Percentiles rank a stretch among this genome's conserved stretches.
phyloP scores from a whole-genome alignment of 2,329 filamentous ascomycete species.

The Onygenales sp. region DNA sequence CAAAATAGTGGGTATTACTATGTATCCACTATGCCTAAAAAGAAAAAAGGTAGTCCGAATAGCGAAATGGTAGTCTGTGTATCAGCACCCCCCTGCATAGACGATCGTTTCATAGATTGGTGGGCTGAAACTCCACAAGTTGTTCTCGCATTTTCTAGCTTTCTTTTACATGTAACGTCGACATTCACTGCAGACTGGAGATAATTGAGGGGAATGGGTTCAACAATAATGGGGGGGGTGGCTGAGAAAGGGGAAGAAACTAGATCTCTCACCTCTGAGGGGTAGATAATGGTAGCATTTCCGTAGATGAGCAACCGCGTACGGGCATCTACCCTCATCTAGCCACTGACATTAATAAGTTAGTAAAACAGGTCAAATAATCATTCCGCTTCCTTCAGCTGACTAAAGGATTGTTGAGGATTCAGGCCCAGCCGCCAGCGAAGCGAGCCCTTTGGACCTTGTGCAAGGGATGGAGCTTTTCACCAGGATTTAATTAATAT shows the following conservation, averaged over 20 bases:
- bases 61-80: no score
- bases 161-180: background rate
- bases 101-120: background rate
- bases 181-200: no score
- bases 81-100: no score
- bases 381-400: background rate
- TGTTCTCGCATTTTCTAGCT: background rate
- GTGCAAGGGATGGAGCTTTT: background rate
- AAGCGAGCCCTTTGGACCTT: background rate
- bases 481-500: background rate
- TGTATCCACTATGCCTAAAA: no score
- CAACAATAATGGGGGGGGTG: no score
- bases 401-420: background rate
- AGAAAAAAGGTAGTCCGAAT: no score
- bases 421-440: background rate
- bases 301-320: background rate
- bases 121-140: background rate
- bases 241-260: background rate
- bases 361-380: background rate
- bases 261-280: background rate
- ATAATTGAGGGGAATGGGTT: no score
- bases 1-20: no score
- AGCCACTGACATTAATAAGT: background rate
- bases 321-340: background rate
- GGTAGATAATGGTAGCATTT: background rate